Percentiles rank a stretch among this genome's conserved stretches.
Evolutionary conservation across 768 basidiomycete genomes (phyloP).

Genomic region (Leccinellum luteum): DNA sequence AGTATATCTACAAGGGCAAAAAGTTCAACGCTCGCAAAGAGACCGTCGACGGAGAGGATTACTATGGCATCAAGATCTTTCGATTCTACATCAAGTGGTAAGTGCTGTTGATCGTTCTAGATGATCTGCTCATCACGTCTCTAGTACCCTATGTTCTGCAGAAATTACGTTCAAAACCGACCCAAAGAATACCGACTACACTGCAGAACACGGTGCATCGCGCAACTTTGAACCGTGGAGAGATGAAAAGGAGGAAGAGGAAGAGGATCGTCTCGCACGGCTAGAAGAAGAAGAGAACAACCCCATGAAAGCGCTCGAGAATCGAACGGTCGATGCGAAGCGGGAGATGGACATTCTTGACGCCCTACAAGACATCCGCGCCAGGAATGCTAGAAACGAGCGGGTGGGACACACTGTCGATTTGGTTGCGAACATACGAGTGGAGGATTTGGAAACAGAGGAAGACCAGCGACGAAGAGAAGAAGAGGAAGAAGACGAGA

Average conservation of each 20-base stretch:
- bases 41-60: slow-evolving; percentile 95
- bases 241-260: slow-evolving; percentile 73
- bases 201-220: slow-evolving; percentile 93
- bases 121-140: slow-evolving; percentile 11
- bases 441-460: slow-evolving; percentile 72
- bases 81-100: slow-evolving; percentile 91
- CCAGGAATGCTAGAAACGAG: slow-evolving; percentile 85
- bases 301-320: slow-evolving; percentile 96
- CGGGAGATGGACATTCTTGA: slow-evolving; percentile 99
- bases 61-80: slow-evolving; percentile 97
- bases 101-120: slow-evolving; percentile 22
- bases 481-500: slow-evolving; percentile 91
- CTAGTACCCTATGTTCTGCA: slow-evolving; percentile 89
- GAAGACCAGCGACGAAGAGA: slow-evolving; percentile 68
- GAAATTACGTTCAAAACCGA: slow-evolving; percentile 99
- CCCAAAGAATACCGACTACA: slow-evolving; percentile 94
- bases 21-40: slow-evolving; percentile 99
- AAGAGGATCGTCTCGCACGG: slow-evolving; percentile 81
- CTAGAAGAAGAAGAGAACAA: slow-evolving; percentile 93
- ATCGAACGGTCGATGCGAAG: slow-evolving; percentile 87
- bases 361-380: slow-evolving; percentile 88
- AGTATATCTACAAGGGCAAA: slow-evolving; percentile 99
- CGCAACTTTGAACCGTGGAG: slow-evolving; percentile 98
- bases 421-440: slow-evolving; percentile 56
- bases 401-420: slow-evolving; percentile 75